Percentiles rank a stretch among this genome's conserved stretches.
These are phyloP conservation scores for Nadsonia commutata DNA, from an alignment of 1,139 yeast genomes.

Conservation along the genomic window DNA sequence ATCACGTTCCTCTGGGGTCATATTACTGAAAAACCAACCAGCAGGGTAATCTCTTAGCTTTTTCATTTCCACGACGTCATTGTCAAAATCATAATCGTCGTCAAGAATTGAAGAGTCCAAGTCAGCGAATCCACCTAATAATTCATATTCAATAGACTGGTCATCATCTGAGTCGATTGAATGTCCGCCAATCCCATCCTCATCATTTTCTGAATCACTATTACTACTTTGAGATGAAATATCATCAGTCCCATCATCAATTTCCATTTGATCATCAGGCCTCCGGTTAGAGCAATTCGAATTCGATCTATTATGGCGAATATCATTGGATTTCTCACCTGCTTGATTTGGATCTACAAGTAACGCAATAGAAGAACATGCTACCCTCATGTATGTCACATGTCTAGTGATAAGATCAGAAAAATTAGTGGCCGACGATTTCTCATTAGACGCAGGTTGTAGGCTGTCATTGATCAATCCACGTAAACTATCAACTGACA, in stretches of 20 bases:
- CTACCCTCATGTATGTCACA: constrained; percentile 42
- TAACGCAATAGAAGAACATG: constrained; percentile 60
- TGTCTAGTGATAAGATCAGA: constrained; percentile 33
- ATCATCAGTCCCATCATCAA: constrained; percentile 9
- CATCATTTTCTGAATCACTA: constrained; percentile 29
- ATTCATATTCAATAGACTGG: constrained; percentile 9
- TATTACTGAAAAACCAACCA: constrained; percentile 38
- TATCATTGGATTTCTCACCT: constrained; percentile 11
- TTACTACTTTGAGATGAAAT: constrained; percentile 22
- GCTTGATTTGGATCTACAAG: constrained; percentile 50
- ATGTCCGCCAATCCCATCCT: constrained; percentile 6
- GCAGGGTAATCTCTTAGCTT: constrained; percentile 24
- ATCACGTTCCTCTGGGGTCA: constrained; percentile 9
- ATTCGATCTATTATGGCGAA: constrained; percentile 10
- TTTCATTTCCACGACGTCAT: constrained; percentile 18
- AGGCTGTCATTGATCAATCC: constrained; percentile 13
- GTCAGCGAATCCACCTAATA: constrained; percentile 12
- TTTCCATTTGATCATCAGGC: constrained; percentile 6
- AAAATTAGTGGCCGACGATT: constrained; percentile 14
- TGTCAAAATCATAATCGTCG: constrained; percentile 29
- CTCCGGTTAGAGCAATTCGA: constrained; percentile 13
- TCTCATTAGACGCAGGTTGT: constrained; percentile 4
- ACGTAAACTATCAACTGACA: constrained; percentile 15
- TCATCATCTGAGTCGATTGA: constrained; percentile 13
- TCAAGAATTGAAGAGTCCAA: constrained; percentile 30